Conservation (phyloP, 2,329 filamentous ascomycete species). For the Aureobasidium sp. region DNA sequence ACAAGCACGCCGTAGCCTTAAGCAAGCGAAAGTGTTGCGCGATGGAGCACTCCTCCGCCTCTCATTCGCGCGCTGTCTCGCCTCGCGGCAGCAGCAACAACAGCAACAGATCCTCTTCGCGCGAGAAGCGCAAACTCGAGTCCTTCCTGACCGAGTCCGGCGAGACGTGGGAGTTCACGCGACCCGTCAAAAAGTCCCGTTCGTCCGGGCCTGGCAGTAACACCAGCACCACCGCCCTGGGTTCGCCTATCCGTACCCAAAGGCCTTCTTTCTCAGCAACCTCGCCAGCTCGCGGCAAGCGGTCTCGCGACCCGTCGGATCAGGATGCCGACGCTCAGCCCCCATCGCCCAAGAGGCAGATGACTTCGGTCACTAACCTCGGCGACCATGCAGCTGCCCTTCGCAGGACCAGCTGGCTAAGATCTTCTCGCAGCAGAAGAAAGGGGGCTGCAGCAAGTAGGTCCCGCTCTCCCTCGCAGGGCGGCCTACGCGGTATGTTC, state of each 20-base stretch:
- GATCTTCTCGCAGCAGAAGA: neutral
- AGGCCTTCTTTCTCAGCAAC: neutral
- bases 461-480: neutral
- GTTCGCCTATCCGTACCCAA: constrained; percentile 1
- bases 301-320: constrained; percentile 11
- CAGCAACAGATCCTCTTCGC: neutral
- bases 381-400: constrained; percentile 6
- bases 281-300: neutral
- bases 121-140: constrained; percentile 9
- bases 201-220: constrained; percentile 1
- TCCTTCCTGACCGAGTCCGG: constrained; percentile 1
- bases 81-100: constrained; percentile 6
- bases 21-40: constrained; percentile 12
- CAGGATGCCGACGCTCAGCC: constrained; percentile 1
- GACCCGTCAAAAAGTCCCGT: constrained; percentile 11
- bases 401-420: constrained; percentile 7
- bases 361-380: constrained; percentile 5
- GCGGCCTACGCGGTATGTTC: neutral
- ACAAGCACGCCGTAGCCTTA: constrained; percentile 11
- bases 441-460: constrained; percentile 8
- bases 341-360: constrained; percentile 10
- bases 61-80: constrained; percentile 1
- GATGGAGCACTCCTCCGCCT: constrained; percentile 7
- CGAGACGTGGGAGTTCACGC: constrained; percentile 5
- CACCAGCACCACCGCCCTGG: constrained; percentile 1